Percentiles rank a stretch among this genome's conserved stretches.
Evolutionary conservation across 345 rosid genomes (phyloP).

Genomic region (Leavenworthia alabamica): DNA sequence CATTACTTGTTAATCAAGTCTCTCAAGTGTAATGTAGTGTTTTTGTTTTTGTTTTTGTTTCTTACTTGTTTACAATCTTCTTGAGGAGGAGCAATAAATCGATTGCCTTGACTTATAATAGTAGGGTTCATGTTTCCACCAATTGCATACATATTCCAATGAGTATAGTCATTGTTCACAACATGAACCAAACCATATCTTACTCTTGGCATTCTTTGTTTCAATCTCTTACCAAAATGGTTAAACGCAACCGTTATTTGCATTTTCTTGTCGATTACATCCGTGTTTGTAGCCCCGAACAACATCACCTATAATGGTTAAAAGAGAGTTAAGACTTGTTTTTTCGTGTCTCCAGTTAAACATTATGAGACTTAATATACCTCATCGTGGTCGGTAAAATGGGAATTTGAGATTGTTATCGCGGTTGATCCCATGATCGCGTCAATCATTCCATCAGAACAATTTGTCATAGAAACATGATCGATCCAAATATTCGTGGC

Average conservation of each 20-base stretch:
- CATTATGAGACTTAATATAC: too few relatives aligned
- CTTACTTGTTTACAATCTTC: conserved; percentile 41
- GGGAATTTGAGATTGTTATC: conserved; percentile 60
- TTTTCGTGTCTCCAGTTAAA: too few relatives aligned
- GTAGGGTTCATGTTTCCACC: conserved; percentile 63
- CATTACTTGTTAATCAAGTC: neutral
- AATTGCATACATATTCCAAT: conserved; percentile 66
- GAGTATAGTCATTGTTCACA: conserved; percentile 78
- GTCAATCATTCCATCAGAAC: conserved; percentile 56
- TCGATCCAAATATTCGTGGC: conserved; percentile 59
- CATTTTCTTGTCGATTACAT: conserved; percentile 33
- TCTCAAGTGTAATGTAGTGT: too few relatives aligned
- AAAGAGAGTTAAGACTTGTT: too few relatives aligned
- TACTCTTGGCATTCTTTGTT: conserved; percentile 45
- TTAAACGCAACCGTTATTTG: too few relatives aligned
- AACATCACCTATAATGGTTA: conserved; percentile 48
- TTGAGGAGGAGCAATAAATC: conserved; percentile 59
- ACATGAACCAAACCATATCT: conserved; percentile 63
- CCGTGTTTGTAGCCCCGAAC: conserved; percentile 48
- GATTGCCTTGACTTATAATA: conserved; percentile 72
- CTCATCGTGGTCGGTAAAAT: conserved; percentile 58
- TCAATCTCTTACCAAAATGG: too few relatives aligned
- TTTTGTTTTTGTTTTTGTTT: too few relatives aligned
- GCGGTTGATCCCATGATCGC: conserved; percentile 55
- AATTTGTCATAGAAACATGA: conserved; percentile 56